Base-by-base conservation (phyloP, 2,329 filamentous ascomycete genomes). In the Aspergillus hortae region DNA sequence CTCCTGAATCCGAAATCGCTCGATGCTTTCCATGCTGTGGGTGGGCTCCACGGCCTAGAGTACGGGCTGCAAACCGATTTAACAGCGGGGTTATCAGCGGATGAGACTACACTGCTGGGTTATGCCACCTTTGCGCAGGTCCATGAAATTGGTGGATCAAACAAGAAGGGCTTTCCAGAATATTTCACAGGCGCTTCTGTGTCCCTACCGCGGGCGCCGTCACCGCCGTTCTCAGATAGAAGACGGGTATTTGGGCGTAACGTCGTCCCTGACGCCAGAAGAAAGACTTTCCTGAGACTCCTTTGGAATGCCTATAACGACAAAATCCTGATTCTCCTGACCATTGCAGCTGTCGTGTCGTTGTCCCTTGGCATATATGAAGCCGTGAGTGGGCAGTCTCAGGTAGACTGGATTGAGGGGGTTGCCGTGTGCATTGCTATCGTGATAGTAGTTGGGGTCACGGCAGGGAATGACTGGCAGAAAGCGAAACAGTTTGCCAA, bases 221-320 rank as follows among this genome's bases (percentile, higher is more conserved):
- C 68, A 11, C 64, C 69, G 25, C 67, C 68, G n/a, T 85, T 80
- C 57, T 63, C 65, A 15, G 87, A 90, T 60, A 81, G 88, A 30
- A 86, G 80, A 61, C 82, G 85, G 36, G 77, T 89, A 6, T 90
- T 83, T 64, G 83, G 81, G 52, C 80, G 85, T 56, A 90, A 90
- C 60, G 72, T 75, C 19, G 69, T 87, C 30, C 84, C 84, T 0
- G 81, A 80, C 55, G 80, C 81, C 59, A 86, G 85, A 62, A 76
- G 82, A 19, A 89, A 88, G 65, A 83, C 75, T 30, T 82, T 90
- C 48, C 72, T 85, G 49, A 75, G 83, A 60, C 73, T 90, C 4
- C 82, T 83, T 58, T 90, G 87, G 87, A 85, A 89, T 61, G 86
- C 87, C 1, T 88, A 88, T 71, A 89, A 90, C 66, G 87, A 90